Evolutionary conservation across 2,329 filamentous ascomycete species (phyloP), one percentile per base, ranked within the genome.

Genomic region (Sporothrix sp.): DNA sequence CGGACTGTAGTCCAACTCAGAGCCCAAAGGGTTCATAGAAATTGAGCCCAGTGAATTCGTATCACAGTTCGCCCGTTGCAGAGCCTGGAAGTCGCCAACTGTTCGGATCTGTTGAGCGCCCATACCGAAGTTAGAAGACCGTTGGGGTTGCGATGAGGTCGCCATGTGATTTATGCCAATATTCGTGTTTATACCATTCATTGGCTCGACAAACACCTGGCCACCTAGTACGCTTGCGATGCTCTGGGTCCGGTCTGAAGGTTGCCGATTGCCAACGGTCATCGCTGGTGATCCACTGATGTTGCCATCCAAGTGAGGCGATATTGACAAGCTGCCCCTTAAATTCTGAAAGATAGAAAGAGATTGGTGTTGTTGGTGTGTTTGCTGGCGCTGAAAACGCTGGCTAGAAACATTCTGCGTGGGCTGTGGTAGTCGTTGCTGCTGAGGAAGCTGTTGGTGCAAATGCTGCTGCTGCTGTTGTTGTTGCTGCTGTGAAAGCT

Each of bases 61-160:
- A 37, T 73, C 71, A 0, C 69, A 64, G 48, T 67, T 70, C 10
- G 67, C 65, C 35, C 73, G 64, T 51, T 75, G 73, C 2, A 77
- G 57, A 1, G 69, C 67, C 23, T 76, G 73, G 46, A 75, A 78
- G 45, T 75, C 72, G 3, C 67, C 70, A 0, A 74, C 68, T 1
- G 71, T 71, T 42, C 68, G 65, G 51, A 73, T 62, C 16, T 67
- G 66, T 21, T 66, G 66, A 4, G 62, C 59, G 16, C 63, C 57
- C 46, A 71, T 63, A 32, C 66, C 63, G 37, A 68, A 73, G 46
- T 67, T 71, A 32, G 65, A 68, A 1, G 65, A 51, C 20, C 70
- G 62, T 38, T 69, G 67, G 2, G 64, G 60, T 16, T 63, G 61
- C 25, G 65, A 65, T 7, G 67, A 62, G 25, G 63, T 57, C 48